Base-by-base conservation (phyloP, 371 early-diverging fungal genomes). In the Zopfochytrium polystomum region DNA sequence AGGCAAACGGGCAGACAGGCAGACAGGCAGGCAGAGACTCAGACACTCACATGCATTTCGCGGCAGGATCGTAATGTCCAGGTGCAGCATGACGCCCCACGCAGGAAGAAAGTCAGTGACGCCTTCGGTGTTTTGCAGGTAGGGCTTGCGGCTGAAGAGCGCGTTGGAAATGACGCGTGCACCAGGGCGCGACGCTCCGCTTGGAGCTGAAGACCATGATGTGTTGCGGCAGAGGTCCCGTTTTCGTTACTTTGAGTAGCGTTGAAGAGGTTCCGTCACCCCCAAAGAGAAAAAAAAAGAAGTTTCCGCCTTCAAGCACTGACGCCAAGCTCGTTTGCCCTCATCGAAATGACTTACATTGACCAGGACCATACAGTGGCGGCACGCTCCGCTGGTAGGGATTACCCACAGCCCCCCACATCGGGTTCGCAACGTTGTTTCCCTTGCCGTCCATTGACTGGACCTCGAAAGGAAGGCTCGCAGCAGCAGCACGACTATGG, bases 1-100 rank as follows among this genome's bases (percentile, higher is more conserved):
- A n/a, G n/a, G n/a, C n/a, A n/a, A n/a, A n/a, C n/a, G n/a, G n/a
- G n/a, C n/a, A n/a, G 2, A 7, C 30, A 7, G 22, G 15, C 30
- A 56, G 6, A 43, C 13, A 23, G 13, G n/a, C 26, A 5, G 2
- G 13, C 35, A 5, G 15, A 2, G 27, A 42, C 34, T 13, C 26
- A 23, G 11, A 1, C 11, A 33, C 65, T 48, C 27, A 59, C 65
- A 65, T 22, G 3, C 20, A 30, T 65, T 65, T 46, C 59, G n/a
- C 7, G 7, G 6, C 26, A 55, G 38, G 35, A 53, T 45, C 13
- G 52, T 43, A 13, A 65, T 22, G 30, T 65, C 65, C 46, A 65
- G 23, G 38, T 65, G 65, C 13, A 65, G 59, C 31, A 59, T 45
- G n/a, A 65, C 44, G 9, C 65, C 59, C 65, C 65, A 65, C 6